Evolutionary conservation across 495 filamentous ascomycete genomes (phyloP).

Genomic region (Hyaloscypha hepaticicola): DNA sequence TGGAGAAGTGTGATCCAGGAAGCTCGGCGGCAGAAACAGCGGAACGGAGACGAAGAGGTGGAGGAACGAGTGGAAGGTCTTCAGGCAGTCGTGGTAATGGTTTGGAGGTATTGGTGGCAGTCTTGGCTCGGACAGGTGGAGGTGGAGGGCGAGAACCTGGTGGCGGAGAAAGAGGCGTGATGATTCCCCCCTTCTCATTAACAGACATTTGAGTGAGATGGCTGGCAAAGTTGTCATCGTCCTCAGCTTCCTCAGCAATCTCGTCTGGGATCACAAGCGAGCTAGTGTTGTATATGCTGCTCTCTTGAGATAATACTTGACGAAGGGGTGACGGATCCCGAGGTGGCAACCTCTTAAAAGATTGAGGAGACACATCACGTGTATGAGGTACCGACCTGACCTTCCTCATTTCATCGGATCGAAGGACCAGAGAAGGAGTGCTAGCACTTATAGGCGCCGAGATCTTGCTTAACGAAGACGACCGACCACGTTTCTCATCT

Average conservation of each 20-base stretch:
- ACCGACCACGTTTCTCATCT: conserved; percentile 24
- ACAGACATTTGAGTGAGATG: conserved; percentile 39
- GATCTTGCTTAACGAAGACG: conserved; percentile 18
- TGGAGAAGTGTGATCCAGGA: conserved; percentile 38
- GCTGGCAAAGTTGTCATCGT: conserved; percentile 55
- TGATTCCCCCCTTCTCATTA: conserved; percentile 39
- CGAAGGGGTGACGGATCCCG: conserved; percentile 35
- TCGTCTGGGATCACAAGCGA: conserved; percentile 48
- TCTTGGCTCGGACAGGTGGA: not conserved
- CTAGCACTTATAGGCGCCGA: not conserved
- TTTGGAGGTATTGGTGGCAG: conserved; percentile 15
- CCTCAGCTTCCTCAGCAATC: conserved; percentile 49
- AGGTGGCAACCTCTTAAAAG: conserved; percentile 17
- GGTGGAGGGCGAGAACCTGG: conserved; percentile 30
- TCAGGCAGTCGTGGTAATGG: conserved; percentile 30
- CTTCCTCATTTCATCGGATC: conserved; percentile 6
- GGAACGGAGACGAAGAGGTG: conserved; percentile 17
- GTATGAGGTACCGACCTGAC: conserved; percentile 15
- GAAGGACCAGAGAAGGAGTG: not conserved
- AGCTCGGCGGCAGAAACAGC: conserved; percentile 24
- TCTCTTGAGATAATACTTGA: conserved; percentile 43
- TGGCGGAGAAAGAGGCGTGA: conserved; percentile 48
- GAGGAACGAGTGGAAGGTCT: conserved; percentile 10
- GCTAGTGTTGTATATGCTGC: conserved; percentile 22
- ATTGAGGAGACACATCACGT: conserved; percentile 20